Evolutionary conservation across 2,329 filamentous ascomycete genomes (phyloP), one percentile per base, ranked within the genome.

Genomic region (Domatiomyces catenatus): DNA sequence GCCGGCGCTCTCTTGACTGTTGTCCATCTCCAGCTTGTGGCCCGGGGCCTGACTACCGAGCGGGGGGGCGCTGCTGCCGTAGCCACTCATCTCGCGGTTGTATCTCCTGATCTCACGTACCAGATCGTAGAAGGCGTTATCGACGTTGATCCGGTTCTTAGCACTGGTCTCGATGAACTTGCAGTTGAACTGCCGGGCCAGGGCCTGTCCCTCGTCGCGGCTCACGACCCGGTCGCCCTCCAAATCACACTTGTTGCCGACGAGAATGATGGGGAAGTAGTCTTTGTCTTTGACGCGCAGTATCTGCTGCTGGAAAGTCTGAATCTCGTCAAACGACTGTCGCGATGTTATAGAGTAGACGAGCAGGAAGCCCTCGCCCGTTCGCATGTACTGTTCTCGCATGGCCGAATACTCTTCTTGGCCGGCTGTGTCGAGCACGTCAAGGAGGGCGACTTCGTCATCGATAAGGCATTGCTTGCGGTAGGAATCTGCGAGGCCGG

Each of bases 351-450:
- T 98, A 60, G 89, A 94, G 76, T 96, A 96, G 64, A 96, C 88
- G 49, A 98, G 81, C 64, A 98, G 74, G 72, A 98, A 98, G 49
- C 92, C 92, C 71, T 98, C 92, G 66, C 92, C 92, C 20, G 90
- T 96, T 64, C 92, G 83, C 90, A 98, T 98, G 77, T 96, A 98
- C 73, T 96, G 92, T 75, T 98, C 92, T 66, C 92, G 80, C 92
- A 98, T 96, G 49, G 92, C 92, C 51, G 89, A 94, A 75, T 96
- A 98, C 73, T 98, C 92, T 72, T 98, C 92, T 70, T 98, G 92
- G 54, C 92, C 92, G 56, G 92, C 92, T 50, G 92, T 98, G 70
- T 98, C 92, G 67, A 96, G 83, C 57, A 98, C 92, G 69, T 98
- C 92, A 69, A 98, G 84, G 54, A 98, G 79, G 48, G 92, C 92